Evolutionary conservation across 2,329 filamentous ascomycete species (phyloP), one percentile per base, ranked within the genome.

Genomic region (Aureobasidium musti): DNA sequence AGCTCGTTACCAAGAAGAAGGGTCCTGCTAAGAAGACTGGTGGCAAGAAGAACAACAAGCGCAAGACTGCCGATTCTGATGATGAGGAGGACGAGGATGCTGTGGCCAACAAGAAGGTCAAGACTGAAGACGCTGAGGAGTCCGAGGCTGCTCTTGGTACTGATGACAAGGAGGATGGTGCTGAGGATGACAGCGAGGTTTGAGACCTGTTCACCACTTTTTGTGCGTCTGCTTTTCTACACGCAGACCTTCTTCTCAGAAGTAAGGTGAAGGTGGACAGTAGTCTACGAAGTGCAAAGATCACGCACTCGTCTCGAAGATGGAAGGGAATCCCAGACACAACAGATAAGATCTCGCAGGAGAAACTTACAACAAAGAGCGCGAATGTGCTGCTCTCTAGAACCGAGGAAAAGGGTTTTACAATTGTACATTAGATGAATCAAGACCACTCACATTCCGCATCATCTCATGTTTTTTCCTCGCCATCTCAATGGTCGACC

Each of bases 61-160:
- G 49, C 28, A 53, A 53, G 28, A 17, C 49, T 33, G 28, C 49
- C 21, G 17, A 8, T 14, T 35, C 49, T 21, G 28, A 33, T 1
- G 49, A 52, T 3, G 28, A 53, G 17, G 49, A 53, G 7, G 49
- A 53, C 3, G 49, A 53, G 6, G 19, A 35, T 1, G 13, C 3
- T 7, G 21, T 1, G 3, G n/a, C 19, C 10, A 35, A 21, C 33
- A 56, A 52, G 63, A 65, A 59, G 63, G 19, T 52, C 33, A 65
- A 65, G 50, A 26, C 19, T 37, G 50, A 14, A 5, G 26, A 43
- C 7, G 33, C 17, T 21, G 56, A 30, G 13, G 41, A 60, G 56
- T 7, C 5, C 1, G 56, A 60, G n/a, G 56, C 37, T 26, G 37
- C 26, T 30, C 8, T 41, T 1, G 35, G 56, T 28, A 23, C 23